Evolutionary conservation across 345 rosid species (phyloP), one percentile per base, ranked within the genome.

Genomic region (Geranium rotundifolium): DNA sequence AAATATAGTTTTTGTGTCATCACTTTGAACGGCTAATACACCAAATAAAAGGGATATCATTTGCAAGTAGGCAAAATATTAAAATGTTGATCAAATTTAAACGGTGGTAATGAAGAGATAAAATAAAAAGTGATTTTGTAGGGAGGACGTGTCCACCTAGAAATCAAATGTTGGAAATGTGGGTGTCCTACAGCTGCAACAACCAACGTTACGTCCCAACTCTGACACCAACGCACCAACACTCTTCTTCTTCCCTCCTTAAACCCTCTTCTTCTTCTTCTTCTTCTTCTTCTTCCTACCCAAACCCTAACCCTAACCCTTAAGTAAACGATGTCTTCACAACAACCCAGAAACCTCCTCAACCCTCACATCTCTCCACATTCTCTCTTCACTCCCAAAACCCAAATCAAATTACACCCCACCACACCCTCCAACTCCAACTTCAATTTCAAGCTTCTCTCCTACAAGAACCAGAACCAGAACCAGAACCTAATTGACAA

Each of bases 291-390:
- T 57, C 65, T 63, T 58, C 62, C 50, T 72, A 63, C 9, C 66
- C 69, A 67, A 76, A 67, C 77, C 71, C 78, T 63, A 69, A 70
- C 60, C 76, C 71, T 34, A 56, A 65, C 69, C 62, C 41, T 57
- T 68, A n/a, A n/a, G n/a, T n/a, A n/a, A 17, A 56, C 79, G 56
- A 88, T 84, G 89, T 70, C 77, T n/a, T n/a, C n/a, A n/a, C n/a
- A n/a, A 72, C 81, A 74, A 19, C 34, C 79, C 39, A 16, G 66
- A n/a, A 72, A 10, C 57, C 77, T 72, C 29, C 54, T 71, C 69
- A 73, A 80, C 30, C 49, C 64, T 37, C 13, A 57, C 8, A 46
- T 73, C 58, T 72, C 82, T 0, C 58, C 73, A 52, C 67, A 76
- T 71, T 73, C 87, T 63, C 72, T 56, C 46, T 72, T 80, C 12